Evolutionary conservation across 176 grass and related monocot genomes (phyloP).

Genomic region (Metroxylon sagu): DNA sequence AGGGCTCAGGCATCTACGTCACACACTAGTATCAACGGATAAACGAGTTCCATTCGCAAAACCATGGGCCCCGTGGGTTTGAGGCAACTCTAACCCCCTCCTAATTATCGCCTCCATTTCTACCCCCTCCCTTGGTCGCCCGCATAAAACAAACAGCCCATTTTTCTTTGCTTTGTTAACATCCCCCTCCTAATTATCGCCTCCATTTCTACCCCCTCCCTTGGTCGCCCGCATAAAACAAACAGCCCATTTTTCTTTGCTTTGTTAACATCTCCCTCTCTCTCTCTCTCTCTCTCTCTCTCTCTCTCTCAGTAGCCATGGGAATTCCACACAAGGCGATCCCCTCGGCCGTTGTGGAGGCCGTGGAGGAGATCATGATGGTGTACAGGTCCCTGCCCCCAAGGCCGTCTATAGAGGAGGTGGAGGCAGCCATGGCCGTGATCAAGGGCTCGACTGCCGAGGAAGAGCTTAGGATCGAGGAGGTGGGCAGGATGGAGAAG

Average conservation of each 20-base stretch:
- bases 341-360: constrained; percentile 18
- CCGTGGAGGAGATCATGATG: constrained; percentile 62
- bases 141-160: no score
- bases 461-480: constrained; percentile 47
- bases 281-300: constrained; percentile 4
- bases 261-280: neutral
- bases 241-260: neutral
- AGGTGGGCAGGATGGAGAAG: constrained; percentile 31
- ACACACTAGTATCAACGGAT: no score
- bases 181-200: neutral
- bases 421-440: constrained; percentile 67
- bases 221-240: no score
- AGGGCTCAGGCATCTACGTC: no score
- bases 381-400: constrained; percentile 59
- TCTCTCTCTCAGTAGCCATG: constrained; percentile 1
- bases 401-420: constrained; percentile 63
- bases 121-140: no score
- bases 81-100: no score
- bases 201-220: no score
- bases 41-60: no score
- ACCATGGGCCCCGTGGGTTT: no score
- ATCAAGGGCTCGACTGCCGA: constrained; percentile 45
- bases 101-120: no score
- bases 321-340: constrained; percentile 16
- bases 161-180: neutral